Base-by-base conservation (phyloP, 2,329 filamentous ascomycete genomes). In the Verticillium nonalfalfae region DNA sequence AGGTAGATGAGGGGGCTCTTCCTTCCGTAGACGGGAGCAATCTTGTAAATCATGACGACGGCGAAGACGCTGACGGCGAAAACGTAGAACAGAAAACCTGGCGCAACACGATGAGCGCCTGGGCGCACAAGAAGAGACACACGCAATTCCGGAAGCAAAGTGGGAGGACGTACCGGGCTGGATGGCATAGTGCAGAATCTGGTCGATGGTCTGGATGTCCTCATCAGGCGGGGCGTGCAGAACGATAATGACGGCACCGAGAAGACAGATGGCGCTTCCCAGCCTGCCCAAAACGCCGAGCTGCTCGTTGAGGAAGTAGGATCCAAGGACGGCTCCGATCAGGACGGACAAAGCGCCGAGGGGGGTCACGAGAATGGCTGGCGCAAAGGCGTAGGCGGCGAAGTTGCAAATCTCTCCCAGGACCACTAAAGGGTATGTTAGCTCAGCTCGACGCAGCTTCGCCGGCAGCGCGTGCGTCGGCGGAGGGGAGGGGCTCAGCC, bases 341-440 rank as follows among this genome's bases (percentile, higher is more conserved):
- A 99, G 81, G 62, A 99, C 96, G 72, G 91, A 95, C 65, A 99
- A 83, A 61, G 95, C 95, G 64, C 95, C 95, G 31, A 99, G 81
- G 33, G 95, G 95, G 5, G 95, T 99, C 50, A 99, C 95, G 59
- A 99, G 84, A 76, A 99, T 99, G n/a, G 95, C 96, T 50, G 95
- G 95, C 67, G 95, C 95, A 77, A 98, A 99, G 7, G 95, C 95
- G 74, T 99, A 99, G 64, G 95, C 95, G 58, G 93, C 93, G 74
- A 99, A 99, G 76, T 99, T 99, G 78, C 93, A 96, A 62, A 97
- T 81, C 78, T 99, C 95, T 72, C 95, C 95, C 55, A 96, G 78
- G 63, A 93, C 90, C 85, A 99, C 92, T 96, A 70, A 60, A 60
- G 62, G 54, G 35, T 40, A 14, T 21, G 59, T 69, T 58, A 64